Evolutionary conservation across 2,329 filamentous ascomycete species (phyloP), one percentile per base, ranked within the genome.

Genomic region (Rutstroemia sp.): DNA sequence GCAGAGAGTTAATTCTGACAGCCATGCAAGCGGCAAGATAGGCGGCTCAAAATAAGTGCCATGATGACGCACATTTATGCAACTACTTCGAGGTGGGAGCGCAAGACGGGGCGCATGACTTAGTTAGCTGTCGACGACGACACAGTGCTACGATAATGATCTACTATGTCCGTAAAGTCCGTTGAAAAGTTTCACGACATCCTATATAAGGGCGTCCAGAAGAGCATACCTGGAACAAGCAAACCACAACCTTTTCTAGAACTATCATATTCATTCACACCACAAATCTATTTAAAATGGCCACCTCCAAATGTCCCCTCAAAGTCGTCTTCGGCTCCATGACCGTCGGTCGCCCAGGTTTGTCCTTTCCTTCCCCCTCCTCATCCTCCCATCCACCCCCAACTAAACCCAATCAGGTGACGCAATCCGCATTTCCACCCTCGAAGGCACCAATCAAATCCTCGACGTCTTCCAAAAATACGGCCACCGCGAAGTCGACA

Each of bases 401-500:
- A 37, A 25, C n/a, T 39, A 30, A 30, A 30, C 30, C 34, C 7
- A 34, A 19, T n/a, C n/a, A 50, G 48, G 19, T 25, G 48, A 50
- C 6, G 12, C 3, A 14, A 25, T 50, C 7, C 48, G 30, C 30
- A 23, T 38, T 6, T 16, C 34, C 12, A 50, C 48, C 17, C 8
- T 50, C 19, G 30, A 23, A 50, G 48, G 14, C 8, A 19, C 34
- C 17, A 14, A 37, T 6, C n/a, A 39, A 14, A 79, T 79, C 51
- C 75, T 89, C 39, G 82, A 87, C 68, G 76, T 81, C 60, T 82
- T 89, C 67, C 82, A 87, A 68, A 73, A 75, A 23, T 76, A 82
- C 64, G 84, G 85, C 14, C 84, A 88, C 72, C 78, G 80, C 64
- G 86, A 89, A 65, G 69, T 89, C 51, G 86, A 89, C 67, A 88